Evolutionary conservation across 352 stramenopile genomes (phyloP), one percentile per base, ranked within the genome.

Genomic region (Lagenidium giganteum): DNA sequence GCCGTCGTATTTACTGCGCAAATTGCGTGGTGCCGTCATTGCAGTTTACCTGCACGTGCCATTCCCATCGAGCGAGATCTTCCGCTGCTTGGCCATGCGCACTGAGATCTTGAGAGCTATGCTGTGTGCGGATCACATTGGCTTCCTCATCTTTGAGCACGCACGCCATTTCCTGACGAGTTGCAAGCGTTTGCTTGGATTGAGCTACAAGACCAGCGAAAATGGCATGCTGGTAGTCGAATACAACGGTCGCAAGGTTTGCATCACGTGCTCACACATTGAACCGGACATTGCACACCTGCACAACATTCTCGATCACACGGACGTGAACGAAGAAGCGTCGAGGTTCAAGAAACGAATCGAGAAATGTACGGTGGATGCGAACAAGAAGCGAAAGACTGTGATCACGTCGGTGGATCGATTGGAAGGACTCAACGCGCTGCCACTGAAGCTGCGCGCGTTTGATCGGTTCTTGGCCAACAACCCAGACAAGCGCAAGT

Each of bases 1-100:
- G 33, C 95, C 96, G 8, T 96, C 83, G 3, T 98, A 97, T 42
- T 61, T 99, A 26, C 83, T 90, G 17, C 70, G 94, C 18, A 71
- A 83, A n/a, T 72, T 98, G 30, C 54, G 62, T 0, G 92, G 83
- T 29, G 92, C 93, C 14, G 82, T 95, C 42, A 86, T 98, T 51
- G 95, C 93, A 8, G 79, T 98, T 37, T 98, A 98, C 63, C 62
- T 99, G 17, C 95, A 99, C 55, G 96, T 95, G 7, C 96, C 96
- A 34, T 99, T 99, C 48, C 95, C 96, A 13, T 97, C 83, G 23
- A 97, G 87, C 9, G 96, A 99, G 57, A 98, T 98, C 33, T 99
- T 98, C 51, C 71, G 95, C 14, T 98, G 93, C 4, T 71, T 98
- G 33, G 66, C 70, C 0, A 72, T 81, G 52, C 62, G 87, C 17